These are phyloP conservation scores for Heimioporus punctisporus DNA, from an alignment of 1,284 basidiomycete species.

Conservation along the genomic window DNA sequence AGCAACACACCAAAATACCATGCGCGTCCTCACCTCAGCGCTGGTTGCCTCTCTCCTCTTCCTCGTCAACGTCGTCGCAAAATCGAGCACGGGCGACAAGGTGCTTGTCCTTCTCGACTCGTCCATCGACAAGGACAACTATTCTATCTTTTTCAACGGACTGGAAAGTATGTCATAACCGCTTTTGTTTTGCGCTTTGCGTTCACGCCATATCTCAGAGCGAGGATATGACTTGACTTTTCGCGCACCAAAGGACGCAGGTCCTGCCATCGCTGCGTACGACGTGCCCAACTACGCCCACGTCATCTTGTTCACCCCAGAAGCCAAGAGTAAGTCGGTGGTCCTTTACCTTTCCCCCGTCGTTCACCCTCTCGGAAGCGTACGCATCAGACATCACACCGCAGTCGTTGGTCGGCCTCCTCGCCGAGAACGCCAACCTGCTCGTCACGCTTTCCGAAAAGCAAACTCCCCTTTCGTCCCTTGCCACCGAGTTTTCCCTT, in stretches of 20 bases:
- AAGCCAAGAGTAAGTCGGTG: constrained; percentile 69
- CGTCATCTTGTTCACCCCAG: constrained; percentile 83
- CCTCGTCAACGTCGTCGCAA: constrained; percentile 47
- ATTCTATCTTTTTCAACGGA: constrained; percentile 81
- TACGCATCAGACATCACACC: constrained; percentile 82
- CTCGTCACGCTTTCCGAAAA: constrained; percentile 81
- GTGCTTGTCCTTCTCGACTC: constrained; percentile 87
- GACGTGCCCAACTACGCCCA: constrained; percentile 81
- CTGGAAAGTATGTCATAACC: constrained; percentile 59
- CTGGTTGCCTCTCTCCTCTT: constrained; percentile 18
- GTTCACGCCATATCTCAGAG: constrained; percentile 6
- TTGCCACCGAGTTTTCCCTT: constrained; percentile 79
- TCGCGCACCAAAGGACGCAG: constrained; percentile 73
- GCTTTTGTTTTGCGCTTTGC: too few species aligned
- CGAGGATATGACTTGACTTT: constrained; percentile 69
- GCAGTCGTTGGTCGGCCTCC: constrained; percentile 77
- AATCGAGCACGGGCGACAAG: constrained; percentile 82
- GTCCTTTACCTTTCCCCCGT: neutral
- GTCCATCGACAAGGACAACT: constrained; percentile 62
- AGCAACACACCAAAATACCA: too few species aligned
- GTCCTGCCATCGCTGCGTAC: constrained; percentile 67
- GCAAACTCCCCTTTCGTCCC: constrained; percentile 68
- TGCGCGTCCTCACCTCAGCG: constrained; percentile 20
- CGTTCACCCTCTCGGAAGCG: constrained; percentile 41
- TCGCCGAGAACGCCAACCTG: constrained; percentile 80